phyloP scores from a whole-genome alignment of 352 stramenopile species.

The Phytopythium sindhum region DNA sequence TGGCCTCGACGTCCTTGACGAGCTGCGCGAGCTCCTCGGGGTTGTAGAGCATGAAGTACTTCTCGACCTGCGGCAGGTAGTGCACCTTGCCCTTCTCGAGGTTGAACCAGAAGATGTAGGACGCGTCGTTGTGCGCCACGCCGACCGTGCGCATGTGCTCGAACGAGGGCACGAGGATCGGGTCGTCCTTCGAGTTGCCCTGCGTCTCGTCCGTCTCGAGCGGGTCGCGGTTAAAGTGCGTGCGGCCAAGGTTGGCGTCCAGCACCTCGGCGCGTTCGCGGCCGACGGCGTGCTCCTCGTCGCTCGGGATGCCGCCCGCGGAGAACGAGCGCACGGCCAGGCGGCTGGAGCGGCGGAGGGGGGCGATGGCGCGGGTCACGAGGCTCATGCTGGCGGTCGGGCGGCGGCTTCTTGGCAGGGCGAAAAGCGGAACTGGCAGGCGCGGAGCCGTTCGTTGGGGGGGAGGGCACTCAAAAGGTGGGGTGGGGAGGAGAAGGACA shows the following conservation, averaged over 20 bases:
- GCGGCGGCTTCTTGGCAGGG: neutral
- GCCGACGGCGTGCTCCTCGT: conserved; percentile 77
- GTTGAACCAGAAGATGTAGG: conserved; percentile 88
- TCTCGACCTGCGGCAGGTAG: conserved; percentile 84
- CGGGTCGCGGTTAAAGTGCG: conserved; percentile 81
- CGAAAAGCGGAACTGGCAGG: neutral
- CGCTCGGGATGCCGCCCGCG: conserved; percentile 55
- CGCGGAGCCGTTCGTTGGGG: neutral
- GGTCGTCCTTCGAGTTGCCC: conserved; percentile 88
- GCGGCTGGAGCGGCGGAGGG: conserved; percentile 39
- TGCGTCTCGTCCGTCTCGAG: conserved; percentile 83
- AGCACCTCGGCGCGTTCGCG: conserved; percentile 77
- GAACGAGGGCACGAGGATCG: conserved; percentile 85
- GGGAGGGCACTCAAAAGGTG: no score
- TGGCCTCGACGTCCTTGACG: conserved; percentile 82
- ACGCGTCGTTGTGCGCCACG: conserved; percentile 87
- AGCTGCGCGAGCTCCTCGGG: conserved; percentile 77
- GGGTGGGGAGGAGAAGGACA: no score
- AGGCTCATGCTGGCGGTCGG: conserved; percentile 13
- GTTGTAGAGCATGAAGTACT: conserved; percentile 91
- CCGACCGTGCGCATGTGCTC: conserved; percentile 66
- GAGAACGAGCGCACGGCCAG: conserved; percentile 52
- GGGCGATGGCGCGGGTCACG: conserved; percentile 47
- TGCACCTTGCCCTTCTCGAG: conserved; percentile 85
- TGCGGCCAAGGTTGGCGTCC: conserved; percentile 57